A percentile compares a stretch with the other conserved stretches of the same genome.
Evolutionary conservation across 257 asterid genomes (phyloP).

Genomic region (Primulina huaijiensis): DNA sequence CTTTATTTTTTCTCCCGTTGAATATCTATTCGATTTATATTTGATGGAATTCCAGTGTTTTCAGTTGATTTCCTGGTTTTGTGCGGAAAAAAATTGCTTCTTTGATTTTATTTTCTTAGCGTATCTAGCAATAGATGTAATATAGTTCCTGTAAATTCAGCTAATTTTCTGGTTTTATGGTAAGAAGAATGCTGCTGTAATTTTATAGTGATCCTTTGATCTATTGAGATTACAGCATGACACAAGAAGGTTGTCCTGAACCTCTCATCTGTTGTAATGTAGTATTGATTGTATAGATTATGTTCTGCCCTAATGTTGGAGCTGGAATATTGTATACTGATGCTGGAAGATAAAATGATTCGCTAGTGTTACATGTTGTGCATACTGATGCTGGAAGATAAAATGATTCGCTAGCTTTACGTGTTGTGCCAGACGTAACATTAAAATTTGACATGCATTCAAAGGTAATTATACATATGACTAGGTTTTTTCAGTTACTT

Average conservation of each 20-base stretch:
- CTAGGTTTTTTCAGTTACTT: not conserved
- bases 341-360: not conserved
- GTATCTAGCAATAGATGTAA: not conserved
- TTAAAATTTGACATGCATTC: too few relatives aligned
- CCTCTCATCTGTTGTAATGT: not conserved
- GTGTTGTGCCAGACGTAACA: not conserved
- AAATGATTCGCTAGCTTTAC: not conserved
- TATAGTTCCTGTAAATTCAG: not conserved
- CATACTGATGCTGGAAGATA: not conserved
- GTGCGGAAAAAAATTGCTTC: not conserved
- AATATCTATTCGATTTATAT: too few relatives aligned
- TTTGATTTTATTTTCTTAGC: too few relatives aligned
- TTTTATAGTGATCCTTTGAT: not conserved
- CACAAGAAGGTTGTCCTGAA: not conserved
- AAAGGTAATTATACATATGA: not conserved
- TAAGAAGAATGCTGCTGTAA: not conserved
- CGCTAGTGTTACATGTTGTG: not conserved
- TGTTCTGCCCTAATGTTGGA: not conserved
- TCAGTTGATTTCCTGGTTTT: too few relatives aligned
- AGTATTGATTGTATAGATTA: not conserved
- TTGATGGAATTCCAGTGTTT: too few relatives aligned
- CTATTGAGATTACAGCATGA: too few relatives aligned
- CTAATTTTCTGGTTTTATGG: not conserved
- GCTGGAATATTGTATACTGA: not conserved
- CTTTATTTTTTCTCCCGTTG: too few relatives aligned